Evolutionary conservation across 345 rosid genomes (phyloP).

Genomic region (Leavenworthia alabamica): DNA sequence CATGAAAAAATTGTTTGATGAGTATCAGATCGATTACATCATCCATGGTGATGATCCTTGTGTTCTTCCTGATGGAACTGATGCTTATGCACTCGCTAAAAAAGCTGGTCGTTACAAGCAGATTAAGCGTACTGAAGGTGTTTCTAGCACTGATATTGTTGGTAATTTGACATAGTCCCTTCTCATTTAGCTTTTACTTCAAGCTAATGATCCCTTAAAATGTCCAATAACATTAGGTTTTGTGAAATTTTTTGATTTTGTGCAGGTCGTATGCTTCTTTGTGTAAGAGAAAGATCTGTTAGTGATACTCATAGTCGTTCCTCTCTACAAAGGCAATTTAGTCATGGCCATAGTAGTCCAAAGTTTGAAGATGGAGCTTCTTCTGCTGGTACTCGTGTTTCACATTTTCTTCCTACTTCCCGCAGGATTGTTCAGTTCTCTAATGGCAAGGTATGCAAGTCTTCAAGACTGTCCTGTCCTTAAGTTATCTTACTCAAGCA

Average conservation of each 20-base stretch:
- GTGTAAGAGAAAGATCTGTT: slow-evolving; percentile 37
- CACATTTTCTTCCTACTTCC: slow-evolving; percentile 95
- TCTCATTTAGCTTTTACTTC: too few species aligned
- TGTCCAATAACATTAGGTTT: not conserved
- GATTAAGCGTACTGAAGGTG: slow-evolving; percentile 97
- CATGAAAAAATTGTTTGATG: slow-evolving; percentile 74
- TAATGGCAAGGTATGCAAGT: slow-evolving; percentile 67
- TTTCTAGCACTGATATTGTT: slow-evolving; percentile 97
- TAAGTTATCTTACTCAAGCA: not conserved
- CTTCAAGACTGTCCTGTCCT: not conserved
- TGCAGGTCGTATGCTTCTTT: slow-evolving; percentile 79
- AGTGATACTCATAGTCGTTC: slow-evolving; percentile 31
- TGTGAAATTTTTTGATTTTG: not conserved
- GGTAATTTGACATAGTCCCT: slow-evolving; percentile 38
- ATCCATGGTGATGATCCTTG: slow-evolving; percentile 98
- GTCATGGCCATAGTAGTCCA: slow-evolving; percentile 32
- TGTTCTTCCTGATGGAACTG: slow-evolving; percentile 90
- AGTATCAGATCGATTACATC: slow-evolving; percentile 77
- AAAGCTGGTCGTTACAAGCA: slow-evolving; percentile 90
- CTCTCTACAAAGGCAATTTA: slow-evolving; percentile 34
- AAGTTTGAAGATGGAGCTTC: slow-evolving; percentile 28
- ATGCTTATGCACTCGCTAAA: slow-evolving; percentile 90
- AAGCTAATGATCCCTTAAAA: not conserved
- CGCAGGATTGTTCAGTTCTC: slow-evolving; percentile 89
- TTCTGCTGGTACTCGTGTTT: slow-evolving; percentile 37